Base-by-base conservation (phyloP, 2,329 filamentous ascomycete species). In the Ambrosiella xylebori region DNA sequence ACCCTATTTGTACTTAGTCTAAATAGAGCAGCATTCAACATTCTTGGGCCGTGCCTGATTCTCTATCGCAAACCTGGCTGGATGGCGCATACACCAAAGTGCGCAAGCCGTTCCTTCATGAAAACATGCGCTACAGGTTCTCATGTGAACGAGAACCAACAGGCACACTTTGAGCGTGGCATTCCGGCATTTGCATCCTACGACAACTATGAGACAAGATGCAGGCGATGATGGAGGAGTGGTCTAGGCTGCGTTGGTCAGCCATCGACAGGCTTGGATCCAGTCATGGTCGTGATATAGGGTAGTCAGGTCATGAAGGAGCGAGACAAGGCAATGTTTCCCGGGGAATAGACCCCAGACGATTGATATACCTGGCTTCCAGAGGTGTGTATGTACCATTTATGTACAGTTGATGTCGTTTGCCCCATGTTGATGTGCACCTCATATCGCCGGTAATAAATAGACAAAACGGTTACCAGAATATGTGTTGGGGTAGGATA, bases 181-280 rank as follows among this genome's bases (percentile, higher is more conserved):
- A 51, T 51, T 51, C 47, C 47, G 47, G 47, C 47, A 35, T 51
- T 19, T 19, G 9, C 47, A 7, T 51, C 47, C 17, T 51, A 19
- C 47, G 47, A 51, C 17, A 51, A 51, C 47, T 51, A 51, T 5
- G 47, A 51, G 47, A 51, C 47, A 51, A 51, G 47, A 51, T 51
- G 19, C 47, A 36, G 47, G 47, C 19, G 47, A 51, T 36, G 27
- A 11, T 36, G 47, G 47, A 17, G 7, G 47, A 51, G 47, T 11
- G 8, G 47, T 51, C 9, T 51, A 51, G 47, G 47, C 17, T 51
- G 11, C 9, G 47, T 13, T 36, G 19, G 47, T n/a, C 19, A 51
- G 17, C 19, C 47, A 51, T 51, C 17, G 9, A 47, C 17, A 51
- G 47, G 15, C 47, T 51, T 35, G 19, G 12, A 9, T 51, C 13